Base-by-base conservation (phyloP, 2,329 filamentous ascomycete genomes). In the Coniochaeta prunicola region DNA sequence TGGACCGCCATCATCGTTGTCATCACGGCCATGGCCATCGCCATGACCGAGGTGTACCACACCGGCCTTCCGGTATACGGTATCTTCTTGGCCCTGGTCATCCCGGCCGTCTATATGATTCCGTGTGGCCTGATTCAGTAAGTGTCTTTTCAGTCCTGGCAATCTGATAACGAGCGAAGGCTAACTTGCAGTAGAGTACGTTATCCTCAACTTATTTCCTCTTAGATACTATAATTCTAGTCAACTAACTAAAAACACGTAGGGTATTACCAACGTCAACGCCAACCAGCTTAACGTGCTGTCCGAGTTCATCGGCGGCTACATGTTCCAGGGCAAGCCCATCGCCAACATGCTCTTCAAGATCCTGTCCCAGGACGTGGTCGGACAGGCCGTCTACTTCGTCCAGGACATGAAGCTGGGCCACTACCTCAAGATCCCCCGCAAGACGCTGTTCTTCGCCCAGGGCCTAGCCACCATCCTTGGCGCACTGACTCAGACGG, bases 301-400 rank as follows among this genome's bases (percentile, higher is more conserved):
- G 54, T 79, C 78, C 1, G 78, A 80, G 55, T 80, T 81, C 63
- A 73, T 84, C 28, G 77, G 82, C 6, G 82, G 82, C 1, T 86
- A 85, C 65, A 79, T 86, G 70, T 76, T 82, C 58, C 83, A 84
- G 0, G 85, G 81, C 1, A 70, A 71, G 8, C 80, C 81, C 0
- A 76, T 83, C 59, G 80, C 75, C 2, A 77, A 82, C 66, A 83
- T 84, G 79, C 69, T 82, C 56, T 82, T 83, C 72, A 82, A 82
- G 64, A 79, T 79, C 1, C 82, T 77, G 61, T 71, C 70, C 31
- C 70, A 70, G 9, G 73, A 74, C 34, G 69, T 69, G 1, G 65
- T 74, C n/a, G 69, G 68, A 7, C 72, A 74, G 57, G 72, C 70
- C 15, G 71, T 72, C 59, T 64, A 64, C 13, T 74, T 72, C 59